These are phyloP conservation scores for Fusarium falciforme DNA, from an alignment of 2,329 filamentous ascomycete species.

Conservation along the genomic window DNA sequence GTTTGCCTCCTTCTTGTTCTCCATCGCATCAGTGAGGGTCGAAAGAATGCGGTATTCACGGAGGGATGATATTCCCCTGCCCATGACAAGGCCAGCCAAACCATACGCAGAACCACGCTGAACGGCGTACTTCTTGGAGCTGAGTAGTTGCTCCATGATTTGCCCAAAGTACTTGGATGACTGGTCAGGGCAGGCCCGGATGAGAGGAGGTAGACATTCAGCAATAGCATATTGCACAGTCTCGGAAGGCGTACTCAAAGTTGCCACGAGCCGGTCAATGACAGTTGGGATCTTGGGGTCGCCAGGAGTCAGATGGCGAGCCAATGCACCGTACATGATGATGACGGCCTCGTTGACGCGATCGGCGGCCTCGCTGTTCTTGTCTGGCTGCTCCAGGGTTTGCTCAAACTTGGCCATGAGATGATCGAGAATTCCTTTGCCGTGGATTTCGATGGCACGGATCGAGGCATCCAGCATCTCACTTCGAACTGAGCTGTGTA, in stretches of 20 bases:
- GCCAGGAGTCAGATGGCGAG: conserved; percentile 85
- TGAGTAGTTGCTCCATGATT: conserved; percentile 83
- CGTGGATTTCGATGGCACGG: conserved; percentile 82
- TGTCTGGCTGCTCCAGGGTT: conserved; percentile 87
- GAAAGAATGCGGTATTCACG: conserved; percentile 89
- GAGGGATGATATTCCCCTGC: conserved; percentile 84
- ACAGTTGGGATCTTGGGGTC: conserved; percentile 90
- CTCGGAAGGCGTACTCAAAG: conserved; percentile 93
- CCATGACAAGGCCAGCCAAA: conserved; percentile 87
- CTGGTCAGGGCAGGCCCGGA: conserved; percentile 82
- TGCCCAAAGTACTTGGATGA: conserved; percentile 83
- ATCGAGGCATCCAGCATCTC: conserved; percentile 95
- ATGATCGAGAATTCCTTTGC: conserved; percentile 83
- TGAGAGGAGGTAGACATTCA: conserved; percentile 91
- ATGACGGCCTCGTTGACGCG: conserved; percentile 97
- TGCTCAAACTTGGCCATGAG: conserved; percentile 93
- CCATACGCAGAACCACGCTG: conserved; percentile 96
- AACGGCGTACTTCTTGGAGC: conserved; percentile 90
- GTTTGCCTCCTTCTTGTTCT: conserved; percentile 93
- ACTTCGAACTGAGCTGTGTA: conserved; percentile 78
- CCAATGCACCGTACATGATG: conserved; percentile 95
- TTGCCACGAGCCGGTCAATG: conserved; percentile 85
- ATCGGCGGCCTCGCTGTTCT: conserved; percentile 83
- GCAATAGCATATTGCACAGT: conserved; percentile 97
- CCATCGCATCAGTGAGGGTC: conserved; percentile 82